These are phyloP conservation scores for Asterochloris sp. DNA, from an alignment of 139 green algal genomes.

Conservation along the genomic window DNA sequence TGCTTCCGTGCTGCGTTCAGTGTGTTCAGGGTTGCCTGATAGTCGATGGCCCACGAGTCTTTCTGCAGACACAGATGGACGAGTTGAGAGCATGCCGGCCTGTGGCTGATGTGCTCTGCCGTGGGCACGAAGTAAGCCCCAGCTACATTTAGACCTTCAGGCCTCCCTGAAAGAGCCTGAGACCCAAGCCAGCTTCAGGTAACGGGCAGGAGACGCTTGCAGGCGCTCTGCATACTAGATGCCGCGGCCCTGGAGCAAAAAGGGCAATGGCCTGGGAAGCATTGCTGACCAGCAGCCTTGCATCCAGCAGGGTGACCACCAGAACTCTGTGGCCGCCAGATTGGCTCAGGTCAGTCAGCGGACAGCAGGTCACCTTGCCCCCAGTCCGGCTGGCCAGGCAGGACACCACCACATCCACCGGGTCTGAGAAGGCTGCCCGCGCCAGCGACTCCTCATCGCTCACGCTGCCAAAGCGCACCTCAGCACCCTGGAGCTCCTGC, in stretches of 20 bases:
- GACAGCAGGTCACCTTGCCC: constrained; percentile 30
- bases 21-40: constrained; percentile 91
- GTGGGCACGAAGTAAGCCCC: neutral
- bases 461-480: constrained; percentile 88
- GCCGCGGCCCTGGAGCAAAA: too few relatives aligned
- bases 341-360: too few relatives aligned
- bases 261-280: too few relatives aligned
- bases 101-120: neutral
- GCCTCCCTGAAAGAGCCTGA: neutral
- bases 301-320: too few relatives aligned
- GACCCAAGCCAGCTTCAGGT: neutral
- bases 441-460: constrained; percentile 59
- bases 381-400: constrained; percentile 94
- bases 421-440: constrained; percentile 58
- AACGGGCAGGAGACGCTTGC: too few relatives aligned
- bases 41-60: constrained; percentile 97
- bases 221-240: too few relatives aligned
- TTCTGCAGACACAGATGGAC: constrained; percentile 39
- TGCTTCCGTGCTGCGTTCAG: constrained; percentile 70
- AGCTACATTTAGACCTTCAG: too few relatives aligned
- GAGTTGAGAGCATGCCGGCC: neutral
- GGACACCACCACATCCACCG: constrained; percentile 96
- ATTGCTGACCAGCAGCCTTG: too few relatives aligned
- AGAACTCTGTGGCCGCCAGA: too few relatives aligned
- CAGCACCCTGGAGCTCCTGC: constrained; percentile 77